Conservation (phyloP, 2,329 filamentous ascomycete species). For the Fusarium albidum region DNA sequence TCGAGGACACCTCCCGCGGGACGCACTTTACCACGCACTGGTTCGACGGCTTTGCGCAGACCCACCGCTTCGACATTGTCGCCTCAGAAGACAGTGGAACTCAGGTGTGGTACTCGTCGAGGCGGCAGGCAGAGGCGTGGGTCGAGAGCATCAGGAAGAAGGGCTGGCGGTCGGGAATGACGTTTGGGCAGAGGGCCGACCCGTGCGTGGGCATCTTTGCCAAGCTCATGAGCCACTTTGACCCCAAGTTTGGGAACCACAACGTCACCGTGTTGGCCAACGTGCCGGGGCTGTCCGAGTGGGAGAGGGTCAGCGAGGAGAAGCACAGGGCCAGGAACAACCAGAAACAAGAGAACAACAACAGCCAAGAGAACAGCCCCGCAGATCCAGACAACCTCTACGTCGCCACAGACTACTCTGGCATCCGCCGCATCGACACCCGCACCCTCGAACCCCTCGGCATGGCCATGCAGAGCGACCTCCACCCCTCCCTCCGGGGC, state of each 20-base stretch:
- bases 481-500: slow-evolving; percentile 76
- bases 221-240: slow-evolving; percentile 73
- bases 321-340: not conserved
- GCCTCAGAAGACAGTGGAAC: slow-evolving; percentile 43
- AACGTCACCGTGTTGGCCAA: slow-evolving; percentile 72
- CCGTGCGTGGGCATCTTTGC: slow-evolving; percentile 77
- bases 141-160: slow-evolving; percentile 67
- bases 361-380: slow-evolving; percentile 38
- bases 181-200: slow-evolving; percentile 76
- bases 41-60: slow-evolving; percentile 80
- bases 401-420: slow-evolving; percentile 63
- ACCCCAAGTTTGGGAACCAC: slow-evolving; percentile 56
- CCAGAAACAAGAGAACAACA: not conserved
- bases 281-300: slow-evolving; percentile 62
- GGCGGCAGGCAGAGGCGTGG: slow-evolving; percentile 70
- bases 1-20: slow-evolving; percentile 66
- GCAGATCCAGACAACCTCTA: slow-evolving; percentile 57
- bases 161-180: slow-evolving; percentile 64
- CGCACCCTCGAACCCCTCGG: slow-evolving; percentile 77
- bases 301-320: slow-evolving; percentile 13
- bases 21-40: slow-evolving; percentile 73
- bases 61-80: slow-evolving; percentile 77
- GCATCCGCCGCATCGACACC: slow-evolving; percentile 70
- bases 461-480: slow-evolving; percentile 62
- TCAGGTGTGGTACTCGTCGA: slow-evolving; percentile 74